Base-by-base conservation (phyloP, 805 yeast genomes). In the Yamadazyma endophytica region DNA sequence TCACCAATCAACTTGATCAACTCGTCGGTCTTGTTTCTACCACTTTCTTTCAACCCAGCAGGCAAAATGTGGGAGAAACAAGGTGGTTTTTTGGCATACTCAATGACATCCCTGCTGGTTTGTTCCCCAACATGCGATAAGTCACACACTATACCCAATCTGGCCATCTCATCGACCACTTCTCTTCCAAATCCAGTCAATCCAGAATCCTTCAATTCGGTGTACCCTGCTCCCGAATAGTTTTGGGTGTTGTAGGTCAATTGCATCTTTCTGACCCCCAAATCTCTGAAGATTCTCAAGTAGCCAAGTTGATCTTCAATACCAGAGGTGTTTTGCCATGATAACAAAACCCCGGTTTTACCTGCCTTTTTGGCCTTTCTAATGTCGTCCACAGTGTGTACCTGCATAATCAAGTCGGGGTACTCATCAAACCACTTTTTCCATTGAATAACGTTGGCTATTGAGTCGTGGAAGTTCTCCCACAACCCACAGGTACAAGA, bases 301-400 rank as follows among this genome's bases (percentile, higher is more conserved):
- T 35, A 37, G 6, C 38, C 42, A 8, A 37, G 21, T 21, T 37
- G 35, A 23, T 37, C 42, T 37, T 37, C 42, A 26, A 37, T 37
- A 2, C 42, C 42, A 9, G 42, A 31, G 25, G 42, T 37, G 20
- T 37, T 37, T 31, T 37, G 42, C 42, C 42, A 37, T 9, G 42
- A 37, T 25, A 37, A 35, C 11, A 37, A 21, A 4, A 37, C 42
- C 5, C 42, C 42, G n/a, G 42, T 37, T 21, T 35, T 37, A 6
- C 26, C 26, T 20, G 23, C 32, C 9, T 23, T 22, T 24, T 37
- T 37, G 21, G 42, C 42, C 13, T 18, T 29, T 16, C 26, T 34
- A 8, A 37, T 37, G 21, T 37, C 42, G 9, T 37, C 36, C 6
- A 37, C 36, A n/a, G 22, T 31, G 17, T 37, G 42, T 8, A 36